Evolutionary conservation across 2,329 filamentous ascomycete species (phyloP).

Genomic region (Lachnellula hyalina): DNA sequence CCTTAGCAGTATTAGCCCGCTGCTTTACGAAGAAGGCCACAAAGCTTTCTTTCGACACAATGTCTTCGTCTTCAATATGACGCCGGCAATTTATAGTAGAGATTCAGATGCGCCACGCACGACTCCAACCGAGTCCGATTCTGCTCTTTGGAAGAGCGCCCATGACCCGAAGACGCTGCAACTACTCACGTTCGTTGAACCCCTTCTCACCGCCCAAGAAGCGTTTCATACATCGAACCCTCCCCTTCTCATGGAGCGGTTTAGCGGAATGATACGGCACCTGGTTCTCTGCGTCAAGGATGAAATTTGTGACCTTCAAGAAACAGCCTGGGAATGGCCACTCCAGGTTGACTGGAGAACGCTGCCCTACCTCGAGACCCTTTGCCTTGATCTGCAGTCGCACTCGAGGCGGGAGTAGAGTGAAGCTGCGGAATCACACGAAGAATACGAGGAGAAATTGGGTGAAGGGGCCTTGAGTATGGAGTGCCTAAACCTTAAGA

Average conservation of each 20-base stretch:
- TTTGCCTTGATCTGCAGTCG: slow-evolving; percentile 7
- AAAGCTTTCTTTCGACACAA: slow-evolving; percentile 3
- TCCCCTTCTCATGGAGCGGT: neutral
- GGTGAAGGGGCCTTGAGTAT: slow-evolving; percentile 1
- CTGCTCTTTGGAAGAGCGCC: neutral
- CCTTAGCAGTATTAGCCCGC: neutral
- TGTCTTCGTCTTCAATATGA: slow-evolving; percentile 1
- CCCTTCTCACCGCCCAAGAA: neutral
- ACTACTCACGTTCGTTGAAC: neutral
- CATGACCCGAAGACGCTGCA: neutral
- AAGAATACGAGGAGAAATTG: neutral
- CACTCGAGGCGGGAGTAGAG: neutral
- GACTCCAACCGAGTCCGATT: too few species aligned
- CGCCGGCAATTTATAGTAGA: neutral
- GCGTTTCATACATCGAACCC: neutral
- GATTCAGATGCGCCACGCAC: too few species aligned
- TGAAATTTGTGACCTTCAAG: neutral
- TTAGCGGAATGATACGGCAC: slow-evolving; percentile 1
- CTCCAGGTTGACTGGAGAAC: slow-evolving; percentile 9
- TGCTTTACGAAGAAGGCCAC: slow-evolving; percentile 3
- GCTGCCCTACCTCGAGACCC: slow-evolving; percentile 6
- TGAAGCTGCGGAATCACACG: neutral
- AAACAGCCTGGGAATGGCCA: slow-evolving; percentile 6
- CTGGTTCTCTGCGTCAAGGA: slow-evolving; percentile 2
- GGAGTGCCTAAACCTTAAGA: slow-evolving; percentile 8